Evolutionary conservation across 768 basidiomycete genomes (phyloP), one percentile per base, ranked within the genome.

Genomic region (Multifurca ochricompacta): DNA sequence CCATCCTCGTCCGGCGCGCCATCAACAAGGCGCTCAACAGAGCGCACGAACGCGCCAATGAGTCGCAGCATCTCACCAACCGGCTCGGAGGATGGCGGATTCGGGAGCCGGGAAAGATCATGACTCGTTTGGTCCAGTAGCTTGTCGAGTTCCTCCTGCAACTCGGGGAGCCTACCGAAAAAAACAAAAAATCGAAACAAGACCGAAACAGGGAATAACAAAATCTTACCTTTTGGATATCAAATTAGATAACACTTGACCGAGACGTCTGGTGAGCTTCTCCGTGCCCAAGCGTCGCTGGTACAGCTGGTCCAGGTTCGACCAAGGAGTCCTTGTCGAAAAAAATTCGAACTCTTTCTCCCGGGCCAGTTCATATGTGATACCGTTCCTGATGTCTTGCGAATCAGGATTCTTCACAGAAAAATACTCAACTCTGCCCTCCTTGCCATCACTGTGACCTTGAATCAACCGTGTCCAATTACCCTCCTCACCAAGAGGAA

Each of bases 111-210:
- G 0, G 34, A 28, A 1, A 75, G 23, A 18, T 56, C 64, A 0
- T 59, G 35, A 0, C 71, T 67, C 0, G 76, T 72, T 9, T 61
- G 64, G 0, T 62, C 51, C 1, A 83, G 72, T 0, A 73, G 63
- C 0, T 61, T 69, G 21, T 75, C 70, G 16, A 85, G 65, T 53
- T 84, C 83, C 0, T 75, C 69, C 46, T 79, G 76, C 11, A 86
- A 79, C 53, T 77, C 69, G 0, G 84, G 85, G 0, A 87, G 71
- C 43, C 85, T 86, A 51, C 25, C n/a, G 28, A 46, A 9, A 35
- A 43, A 21, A 49, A 44, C 18, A 2, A 14, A 31, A 43, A 21
- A 49, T 48, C 18, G 2, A 14, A 31, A 35, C n/a, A 35, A 41
- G 18, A 9, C 25, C 16, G 6, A 32, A 3, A 11, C 3, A 16